These are phyloP conservation scores for Ustilago shanxiensis DNA, from an alignment of 1,284 basidiomycete genomes.

Conservation along the genomic window DNA sequence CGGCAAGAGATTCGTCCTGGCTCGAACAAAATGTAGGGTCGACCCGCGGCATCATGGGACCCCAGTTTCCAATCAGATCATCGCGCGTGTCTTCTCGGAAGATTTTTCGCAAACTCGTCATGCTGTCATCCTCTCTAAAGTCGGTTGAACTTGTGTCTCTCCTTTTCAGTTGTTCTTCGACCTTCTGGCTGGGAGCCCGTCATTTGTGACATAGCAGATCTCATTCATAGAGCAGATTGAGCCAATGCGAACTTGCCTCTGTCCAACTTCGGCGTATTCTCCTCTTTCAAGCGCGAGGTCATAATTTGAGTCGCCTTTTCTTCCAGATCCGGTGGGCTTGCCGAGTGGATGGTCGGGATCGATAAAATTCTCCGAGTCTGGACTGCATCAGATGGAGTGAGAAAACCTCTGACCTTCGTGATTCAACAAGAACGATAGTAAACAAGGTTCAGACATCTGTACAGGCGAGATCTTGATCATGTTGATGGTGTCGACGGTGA, in stretches of 20 bases:
- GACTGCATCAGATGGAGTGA: background rate
- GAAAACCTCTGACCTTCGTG: background rate
- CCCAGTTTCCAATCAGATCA: slow-evolving; percentile 1
- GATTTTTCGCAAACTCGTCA: background rate
- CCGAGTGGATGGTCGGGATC: background rate
- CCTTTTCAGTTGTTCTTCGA: background rate
- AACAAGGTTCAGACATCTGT: background rate
- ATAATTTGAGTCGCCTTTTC: background rate
- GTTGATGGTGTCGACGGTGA: too few relatives aligned
- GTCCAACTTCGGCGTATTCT: background rate
- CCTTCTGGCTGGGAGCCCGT: background rate
- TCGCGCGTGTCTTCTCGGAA: background rate
- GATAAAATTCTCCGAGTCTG: background rate
- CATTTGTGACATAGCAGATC: background rate
- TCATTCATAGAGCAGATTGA: background rate
- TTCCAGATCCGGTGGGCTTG: background rate
- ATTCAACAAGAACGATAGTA: background rate
- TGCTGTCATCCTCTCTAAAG: background rate
- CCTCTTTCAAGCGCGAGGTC: background rate
- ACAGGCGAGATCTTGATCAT: background rate
- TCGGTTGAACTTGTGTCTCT: background rate
- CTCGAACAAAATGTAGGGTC: background rate
- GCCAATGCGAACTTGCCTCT: background rate
- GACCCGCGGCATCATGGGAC: background rate
- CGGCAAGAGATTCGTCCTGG: background rate